Base-by-base conservation (phyloP, 2,329 filamentous ascomycete genomes). In the Alternaria sp. region DNA sequence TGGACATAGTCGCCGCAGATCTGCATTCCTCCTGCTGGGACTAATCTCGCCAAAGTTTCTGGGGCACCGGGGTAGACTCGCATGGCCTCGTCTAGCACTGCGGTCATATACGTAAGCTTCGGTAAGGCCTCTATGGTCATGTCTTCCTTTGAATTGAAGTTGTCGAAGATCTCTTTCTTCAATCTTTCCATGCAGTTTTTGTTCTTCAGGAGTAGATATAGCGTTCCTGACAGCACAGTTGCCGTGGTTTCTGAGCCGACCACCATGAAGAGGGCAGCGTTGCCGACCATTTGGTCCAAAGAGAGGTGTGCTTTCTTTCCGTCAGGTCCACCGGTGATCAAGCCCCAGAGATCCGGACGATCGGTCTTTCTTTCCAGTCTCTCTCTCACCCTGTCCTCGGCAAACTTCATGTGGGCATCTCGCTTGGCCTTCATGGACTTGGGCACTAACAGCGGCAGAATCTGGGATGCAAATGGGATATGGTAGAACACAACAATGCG, bases 181-280 rank as follows among this genome's bases (percentile, higher is more conserved):
- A 54, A n/a, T 24, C 28, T 59, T n/a, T 6, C 28, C 36, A 49
- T 18, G 18, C 36, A 59, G 3, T 28, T 5, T 20, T 42, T n/a
- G 36, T 30, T 8, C 20, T 48, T 43, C 20, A 49, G 16, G 5
- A 54, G 51, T 14, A 59, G 4, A 16, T 49, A 54, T 14, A 43
- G 43, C 5, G 51, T n/a, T 18, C 51, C 51, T 26, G 56, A 49
- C 16, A 49, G 43, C 22, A 54, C 28, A 14, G 51, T 59, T 5
- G 42, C 28, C 16, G 56, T 59, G 5, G 51, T 59, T 18, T 59
- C 56, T 43, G 56, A 59, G 20, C 56, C 56, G 7, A 59, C 51
- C 18, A 54, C 43, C 51, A 54, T 59, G 36, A 59, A 48, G 12
- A 54, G 43, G 26, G 51, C 56, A 12, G 51, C 56, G 11, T 59